phyloP scores from a whole-genome alignment of 495 filamentous ascomycete species.

The Letharia lupina region DNA sequence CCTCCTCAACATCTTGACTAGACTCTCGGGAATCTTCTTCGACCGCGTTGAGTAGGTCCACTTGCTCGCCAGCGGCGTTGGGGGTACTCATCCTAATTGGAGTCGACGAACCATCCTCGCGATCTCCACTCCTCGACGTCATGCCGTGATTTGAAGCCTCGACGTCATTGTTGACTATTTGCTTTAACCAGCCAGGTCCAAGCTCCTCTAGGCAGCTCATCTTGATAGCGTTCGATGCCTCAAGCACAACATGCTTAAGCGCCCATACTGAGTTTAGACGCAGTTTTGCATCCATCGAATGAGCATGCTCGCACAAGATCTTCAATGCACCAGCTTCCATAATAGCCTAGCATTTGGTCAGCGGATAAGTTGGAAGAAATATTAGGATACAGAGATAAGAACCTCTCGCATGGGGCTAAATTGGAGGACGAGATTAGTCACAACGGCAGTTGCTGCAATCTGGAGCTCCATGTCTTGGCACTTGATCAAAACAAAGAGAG shows the following conservation, averaged over 20 bases:
- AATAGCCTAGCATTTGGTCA: constrained; percentile 49
- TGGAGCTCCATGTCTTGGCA: constrained; percentile 74
- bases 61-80: constrained; percentile 57
- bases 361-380: constrained; percentile 6
- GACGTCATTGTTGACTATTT: constrained; percentile 51
- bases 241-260: constrained; percentile 74
- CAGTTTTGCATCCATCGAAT: constrained; percentile 61
- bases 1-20: constrained; percentile 34
- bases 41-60: constrained; percentile 56
- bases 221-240: constrained; percentile 59
- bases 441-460: constrained; percentile 70
- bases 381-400: constrained; percentile 28
- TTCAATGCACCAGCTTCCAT: constrained; percentile 67
- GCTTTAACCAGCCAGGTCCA: constrained; percentile 68
- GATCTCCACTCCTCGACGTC: constrained; percentile 26
- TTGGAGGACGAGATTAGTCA: constrained; percentile 76
- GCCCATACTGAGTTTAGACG: constrained; percentile 83
- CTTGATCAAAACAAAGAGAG: constrained; percentile 66
- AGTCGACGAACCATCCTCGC: constrained; percentile 30
- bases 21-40: constrained; percentile 31
- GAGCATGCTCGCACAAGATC: constrained; percentile 74
- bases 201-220: constrained; percentile 68
- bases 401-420: constrained; percentile 88
- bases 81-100: constrained; percentile 50
- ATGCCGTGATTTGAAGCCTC: constrained; percentile 35